Percentiles rank a stretch among this genome's conserved stretches.
These are phyloP conservation scores for Ambrosiella cleistominuta DNA, from an alignment of 2,329 filamentous ascomycete species.

Conservation along the genomic window DNA sequence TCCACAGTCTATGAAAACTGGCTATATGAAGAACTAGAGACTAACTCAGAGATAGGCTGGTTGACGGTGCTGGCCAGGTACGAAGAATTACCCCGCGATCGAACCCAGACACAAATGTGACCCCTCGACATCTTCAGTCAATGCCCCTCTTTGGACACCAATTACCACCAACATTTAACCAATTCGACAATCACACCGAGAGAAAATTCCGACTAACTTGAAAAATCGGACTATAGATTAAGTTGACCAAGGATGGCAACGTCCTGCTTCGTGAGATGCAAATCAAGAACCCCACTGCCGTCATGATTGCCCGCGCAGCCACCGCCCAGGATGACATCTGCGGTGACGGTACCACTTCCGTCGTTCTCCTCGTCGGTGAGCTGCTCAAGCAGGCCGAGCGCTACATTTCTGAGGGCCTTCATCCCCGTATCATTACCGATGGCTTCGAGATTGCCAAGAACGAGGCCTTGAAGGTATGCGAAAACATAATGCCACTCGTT, in stretches of 20 bases:
- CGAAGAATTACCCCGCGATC: conserved; percentile 17
- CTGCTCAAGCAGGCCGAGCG: conserved; percentile 93
- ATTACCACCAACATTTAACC: background rate
- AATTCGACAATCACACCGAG: conserved; percentile 14
- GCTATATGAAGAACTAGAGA: conserved; percentile 1
- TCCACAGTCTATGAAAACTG: background rate
- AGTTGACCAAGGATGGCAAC: conserved; percentile 97
- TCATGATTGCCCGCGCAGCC: conserved; percentile 65
- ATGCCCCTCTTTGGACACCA: background rate
- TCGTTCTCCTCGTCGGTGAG: conserved; percentile 88
- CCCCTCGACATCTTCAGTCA: background rate
- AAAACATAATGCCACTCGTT: background rate
- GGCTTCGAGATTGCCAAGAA: conserved; percentile 94
- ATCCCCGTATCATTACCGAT: conserved; percentile 91
- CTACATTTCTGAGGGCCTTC: conserved; percentile 90
- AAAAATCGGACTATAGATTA: conserved; percentile 46
- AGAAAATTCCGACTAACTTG: conserved; percentile 13
- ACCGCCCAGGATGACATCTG: conserved; percentile 98
- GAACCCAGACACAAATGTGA: conserved; percentile 14
- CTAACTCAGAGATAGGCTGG: conserved; percentile 32
- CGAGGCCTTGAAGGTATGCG: conserved; percentile 65
- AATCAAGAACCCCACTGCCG: conserved; percentile 96
- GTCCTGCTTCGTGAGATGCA: conserved; percentile 66
- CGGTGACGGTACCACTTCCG: conserved; percentile 92
- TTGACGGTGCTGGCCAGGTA: conserved; percentile 54